These are phyloP conservation scores for Cryphonectria nitschkei DNA, from an alignment of 2,329 filamentous ascomycete genomes.

Conservation along the genomic window DNA sequence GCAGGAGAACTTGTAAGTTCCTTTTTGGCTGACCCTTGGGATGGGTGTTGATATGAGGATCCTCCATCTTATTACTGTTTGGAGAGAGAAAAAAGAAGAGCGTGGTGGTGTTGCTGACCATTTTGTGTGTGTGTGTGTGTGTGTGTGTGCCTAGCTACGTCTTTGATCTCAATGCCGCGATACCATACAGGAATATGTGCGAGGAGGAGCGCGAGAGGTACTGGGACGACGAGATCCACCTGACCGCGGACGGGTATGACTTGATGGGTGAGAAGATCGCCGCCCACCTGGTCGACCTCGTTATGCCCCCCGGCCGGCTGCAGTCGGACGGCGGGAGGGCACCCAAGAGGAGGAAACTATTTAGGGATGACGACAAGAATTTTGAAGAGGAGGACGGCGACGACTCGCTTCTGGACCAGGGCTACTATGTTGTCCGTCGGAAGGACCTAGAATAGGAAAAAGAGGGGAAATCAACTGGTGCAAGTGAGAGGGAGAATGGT, in stretches of 20 bases:
- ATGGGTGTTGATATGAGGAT: not conserved
- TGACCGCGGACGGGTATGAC: constrained; percentile 62
- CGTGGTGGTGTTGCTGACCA: not conserved
- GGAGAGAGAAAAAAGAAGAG: not conserved
- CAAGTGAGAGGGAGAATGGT: not conserved
- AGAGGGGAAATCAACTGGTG: not conserved
- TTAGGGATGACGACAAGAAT: constrained; percentile 44
- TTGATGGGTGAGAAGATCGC: constrained; percentile 63
- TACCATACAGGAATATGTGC: constrained; percentile 58
- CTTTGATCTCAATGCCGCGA: constrained; percentile 58
- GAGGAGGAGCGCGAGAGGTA: constrained; percentile 50
- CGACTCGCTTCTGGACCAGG: constrained; percentile 50
- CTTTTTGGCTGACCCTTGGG: not conserved
- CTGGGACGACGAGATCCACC: constrained; percentile 66
- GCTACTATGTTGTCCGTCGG: constrained; percentile 58
- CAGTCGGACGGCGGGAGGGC: constrained; percentile 36
- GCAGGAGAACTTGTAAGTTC: constrained; percentile 54
- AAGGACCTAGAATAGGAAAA: constrained; percentile 51
- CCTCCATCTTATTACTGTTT: no score
- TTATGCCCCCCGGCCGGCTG: constrained; percentile 40
- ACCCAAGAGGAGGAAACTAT: constrained; percentile 35
- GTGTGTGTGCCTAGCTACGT: constrained; percentile 46
- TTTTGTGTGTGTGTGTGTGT: not conserved
- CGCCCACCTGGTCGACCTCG: constrained; percentile 53
- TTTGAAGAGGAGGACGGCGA: constrained; percentile 57